A percentile compares a stretch with the other conserved stretches of the same genome.
These are phyloP conservation scores for Helicocarpus griseus DNA, from an alignment of 2,329 filamentous ascomycete species.

Conservation along the genomic window DNA sequence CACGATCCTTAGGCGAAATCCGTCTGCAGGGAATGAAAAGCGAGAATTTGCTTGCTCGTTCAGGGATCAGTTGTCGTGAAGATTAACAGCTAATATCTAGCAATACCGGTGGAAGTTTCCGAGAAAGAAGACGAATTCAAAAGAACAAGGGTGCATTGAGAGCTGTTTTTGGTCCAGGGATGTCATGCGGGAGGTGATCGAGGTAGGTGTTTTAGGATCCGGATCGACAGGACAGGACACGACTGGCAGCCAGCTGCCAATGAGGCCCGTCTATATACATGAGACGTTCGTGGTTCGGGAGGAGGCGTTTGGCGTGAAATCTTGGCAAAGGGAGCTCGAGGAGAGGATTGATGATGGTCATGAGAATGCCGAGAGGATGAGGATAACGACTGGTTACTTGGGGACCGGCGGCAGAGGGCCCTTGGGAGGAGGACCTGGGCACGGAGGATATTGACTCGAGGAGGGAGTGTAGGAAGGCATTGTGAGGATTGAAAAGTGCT, in stretches of 20 bases:
- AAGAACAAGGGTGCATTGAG: neutral
- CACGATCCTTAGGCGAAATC: neutral
- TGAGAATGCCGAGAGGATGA: neutral
- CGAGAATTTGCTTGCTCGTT: neutral
- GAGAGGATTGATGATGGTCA: neutral
- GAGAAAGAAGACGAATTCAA: neutral
- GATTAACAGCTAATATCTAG: neutral
- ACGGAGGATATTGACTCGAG: slow-evolving; percentile 15
- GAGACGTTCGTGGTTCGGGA: neutral
- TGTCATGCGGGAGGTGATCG: neutral
- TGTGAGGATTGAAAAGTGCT: slow-evolving; percentile 3
- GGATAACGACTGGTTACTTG: slow-evolving; percentile 9
- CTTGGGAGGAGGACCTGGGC: slow-evolving; percentile 15
- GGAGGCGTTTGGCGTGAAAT: too few relatives aligned
- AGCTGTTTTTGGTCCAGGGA: neutral
- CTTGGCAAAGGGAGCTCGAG: too few relatives aligned
- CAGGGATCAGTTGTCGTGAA: neutral
- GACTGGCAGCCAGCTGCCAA: slow-evolving; percentile 10
- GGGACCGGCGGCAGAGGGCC: slow-evolving; percentile 16
- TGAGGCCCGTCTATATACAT: neutral
- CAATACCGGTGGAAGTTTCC: too few relatives aligned
- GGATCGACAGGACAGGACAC: neutral
- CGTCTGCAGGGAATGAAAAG: neutral
- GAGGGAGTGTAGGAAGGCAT: slow-evolving; percentile 14
- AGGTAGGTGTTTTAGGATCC: neutral